Conservation (phyloP, 2,329 filamentous ascomycete species). For the Phialophora tarda region DNA sequence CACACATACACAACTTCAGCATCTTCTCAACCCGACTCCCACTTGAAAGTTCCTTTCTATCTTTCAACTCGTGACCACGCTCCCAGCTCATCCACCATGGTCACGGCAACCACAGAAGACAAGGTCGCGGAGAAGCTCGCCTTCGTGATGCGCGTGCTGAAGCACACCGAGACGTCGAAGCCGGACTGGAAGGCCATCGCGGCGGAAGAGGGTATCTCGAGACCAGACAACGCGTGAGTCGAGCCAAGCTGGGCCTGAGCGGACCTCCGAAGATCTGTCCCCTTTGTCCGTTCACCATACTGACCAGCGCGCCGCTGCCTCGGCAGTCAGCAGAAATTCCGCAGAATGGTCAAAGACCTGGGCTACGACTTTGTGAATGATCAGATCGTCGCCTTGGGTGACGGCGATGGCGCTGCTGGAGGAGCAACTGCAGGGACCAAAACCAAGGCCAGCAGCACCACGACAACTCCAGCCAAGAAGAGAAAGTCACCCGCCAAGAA, state of each 20-base stretch:
- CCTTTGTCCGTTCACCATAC: neutral
- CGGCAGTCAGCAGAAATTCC: neutral
- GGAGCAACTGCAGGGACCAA: neutral
- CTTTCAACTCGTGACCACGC: neutral
- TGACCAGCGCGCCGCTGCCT: neutral
- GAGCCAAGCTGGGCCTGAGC: neutral
- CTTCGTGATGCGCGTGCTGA: constrained; percentile 4
- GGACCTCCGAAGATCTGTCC: neutral
- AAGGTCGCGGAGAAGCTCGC: neutral
- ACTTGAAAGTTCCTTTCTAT: neutral
- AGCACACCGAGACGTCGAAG: neutral
- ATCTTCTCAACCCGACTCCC: neutral
- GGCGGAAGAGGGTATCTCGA: neutral
- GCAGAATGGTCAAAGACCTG: neutral
- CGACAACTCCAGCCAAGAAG: constrained; percentile 1
- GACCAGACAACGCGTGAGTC: neutral
- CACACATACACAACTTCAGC: neutral
- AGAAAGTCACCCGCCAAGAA: constrained; percentile 5
- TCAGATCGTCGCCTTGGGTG: neutral
- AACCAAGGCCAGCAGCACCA: neutral
- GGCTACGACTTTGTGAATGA: neutral
- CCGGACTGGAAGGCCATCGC: neutral
- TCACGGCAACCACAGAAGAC: neutral
- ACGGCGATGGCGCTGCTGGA: neutral
- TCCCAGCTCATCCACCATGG: neutral